Conservation (phyloP, 306 rosid genomes). For the Spatholobus suberectus region DNA sequence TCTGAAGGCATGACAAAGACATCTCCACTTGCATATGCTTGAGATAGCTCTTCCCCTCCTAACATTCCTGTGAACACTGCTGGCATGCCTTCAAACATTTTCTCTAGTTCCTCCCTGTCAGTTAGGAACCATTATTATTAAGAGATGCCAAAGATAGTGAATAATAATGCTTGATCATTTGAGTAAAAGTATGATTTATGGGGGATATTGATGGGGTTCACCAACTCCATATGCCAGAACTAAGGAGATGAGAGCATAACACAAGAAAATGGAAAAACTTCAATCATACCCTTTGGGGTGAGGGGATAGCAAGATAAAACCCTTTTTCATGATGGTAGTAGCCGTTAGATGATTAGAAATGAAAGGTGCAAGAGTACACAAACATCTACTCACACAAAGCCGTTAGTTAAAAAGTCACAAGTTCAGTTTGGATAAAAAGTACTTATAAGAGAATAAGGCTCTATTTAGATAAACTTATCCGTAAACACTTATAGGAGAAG, state of each 20-base stretch:
- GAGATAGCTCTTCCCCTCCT: slow-evolving; percentile 92
- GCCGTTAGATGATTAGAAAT: neutral
- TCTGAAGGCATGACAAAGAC: slow-evolving; percentile 97
- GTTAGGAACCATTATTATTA: slow-evolving; percentile 8
- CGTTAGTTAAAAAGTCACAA: neutral
- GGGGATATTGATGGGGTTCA: neutral
- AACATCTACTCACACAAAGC: neutral
- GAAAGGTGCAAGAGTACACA: neutral
- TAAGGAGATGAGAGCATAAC: neutral
- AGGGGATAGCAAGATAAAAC: neutral
- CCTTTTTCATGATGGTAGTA: neutral
- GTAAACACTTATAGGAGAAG: neutral
- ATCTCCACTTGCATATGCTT: slow-evolving; percentile 93
- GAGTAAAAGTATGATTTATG: neutral
- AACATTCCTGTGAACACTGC: slow-evolving; percentile 97
- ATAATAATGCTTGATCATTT: neutral
- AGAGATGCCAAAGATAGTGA: neutral
- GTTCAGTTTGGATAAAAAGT: too few species aligned
- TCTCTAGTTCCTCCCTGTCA: slow-evolving; percentile 88
- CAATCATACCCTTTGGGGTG: too few species aligned
- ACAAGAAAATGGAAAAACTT: neutral
- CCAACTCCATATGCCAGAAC: neutral
- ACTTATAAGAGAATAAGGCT: too few species aligned
- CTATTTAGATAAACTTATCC: neutral
- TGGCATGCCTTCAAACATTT: slow-evolving; percentile 86